Percentiles rank a stretch among this genome's conserved stretches.
These are phyloP conservation scores for Venturia effusa DNA, from an alignment of 2,329 filamentous ascomycete genomes.

Conservation along the genomic window DNA sequence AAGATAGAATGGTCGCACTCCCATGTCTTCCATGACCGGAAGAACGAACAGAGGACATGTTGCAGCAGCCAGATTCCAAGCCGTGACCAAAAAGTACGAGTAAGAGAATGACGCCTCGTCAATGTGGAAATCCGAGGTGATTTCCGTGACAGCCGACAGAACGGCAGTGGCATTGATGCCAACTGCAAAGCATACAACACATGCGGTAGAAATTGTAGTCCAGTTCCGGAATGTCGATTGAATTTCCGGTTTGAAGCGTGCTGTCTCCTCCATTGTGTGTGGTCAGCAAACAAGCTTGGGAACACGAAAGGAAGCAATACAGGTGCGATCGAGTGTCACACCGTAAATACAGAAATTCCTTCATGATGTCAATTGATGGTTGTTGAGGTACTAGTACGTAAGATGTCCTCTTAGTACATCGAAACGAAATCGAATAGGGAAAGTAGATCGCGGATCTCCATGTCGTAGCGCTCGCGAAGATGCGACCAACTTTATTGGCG, in stretches of 20 bases:
- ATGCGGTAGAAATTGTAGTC: constrained; percentile 21
- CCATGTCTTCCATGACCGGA: constrained; percentile 28
- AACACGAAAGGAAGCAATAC: neutral
- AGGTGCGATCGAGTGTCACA: too few species aligned
- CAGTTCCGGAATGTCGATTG: constrained; percentile 18
- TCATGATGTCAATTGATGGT: too few species aligned
- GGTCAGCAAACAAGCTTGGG: neutral
- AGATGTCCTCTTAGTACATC: too few species aligned
- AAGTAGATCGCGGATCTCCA: too few species aligned
- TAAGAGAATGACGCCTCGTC: constrained; percentile 26
- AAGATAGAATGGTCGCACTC: constrained; percentile 22
- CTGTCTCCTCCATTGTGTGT: neutral
- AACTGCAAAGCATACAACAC: constrained; percentile 23
- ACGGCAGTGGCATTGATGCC: constrained; percentile 28
- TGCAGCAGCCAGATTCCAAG: constrained; percentile 27
- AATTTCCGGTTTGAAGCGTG: neutral
- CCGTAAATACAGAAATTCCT: too few species aligned
- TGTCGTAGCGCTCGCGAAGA: too few species aligned
- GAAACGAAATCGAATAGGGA: too few species aligned
- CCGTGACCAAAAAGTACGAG: constrained; percentile 28
- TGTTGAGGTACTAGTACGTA: too few species aligned
- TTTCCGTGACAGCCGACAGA: constrained; percentile 23
- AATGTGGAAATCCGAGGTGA: constrained; percentile 23
- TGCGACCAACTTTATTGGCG: too few species aligned
- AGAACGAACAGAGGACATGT: constrained; percentile 25